A percentile compares a stretch with the other conserved stretches of the same genome.
phyloP scores from a whole-genome alignment of 305 asterid genomes.

The Fraxinus floribunda region DNA sequence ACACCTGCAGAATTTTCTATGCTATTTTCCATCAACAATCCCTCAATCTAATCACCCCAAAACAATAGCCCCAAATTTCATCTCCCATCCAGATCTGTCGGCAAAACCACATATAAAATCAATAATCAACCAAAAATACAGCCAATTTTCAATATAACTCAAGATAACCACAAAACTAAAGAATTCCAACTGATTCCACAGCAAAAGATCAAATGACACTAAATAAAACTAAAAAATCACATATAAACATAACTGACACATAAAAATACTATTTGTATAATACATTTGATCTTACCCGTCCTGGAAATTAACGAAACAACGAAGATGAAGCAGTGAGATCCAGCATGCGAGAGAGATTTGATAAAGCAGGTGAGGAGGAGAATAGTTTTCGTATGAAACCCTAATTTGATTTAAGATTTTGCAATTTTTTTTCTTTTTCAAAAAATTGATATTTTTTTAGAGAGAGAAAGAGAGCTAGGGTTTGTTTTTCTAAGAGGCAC shows the following conservation, averaged over 20 bases:
- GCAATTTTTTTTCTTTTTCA: constrained; percentile 29
- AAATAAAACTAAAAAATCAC: constrained; percentile 30
- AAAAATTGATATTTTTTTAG: constrained; percentile 10
- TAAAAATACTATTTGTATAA: constrained; percentile 13
- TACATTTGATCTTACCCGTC: constrained; percentile 41
- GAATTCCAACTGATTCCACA: constrained; percentile 30
- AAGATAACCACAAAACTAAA: constrained; percentile 19
- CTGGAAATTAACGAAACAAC: constrained; percentile 41
- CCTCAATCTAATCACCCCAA: constrained; percentile 52
- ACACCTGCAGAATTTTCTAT: constrained; percentile 55
- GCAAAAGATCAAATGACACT: constrained; percentile 29
- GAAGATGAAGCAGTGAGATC: constrained; percentile 48
- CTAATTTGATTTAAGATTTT: constrained; percentile 50
- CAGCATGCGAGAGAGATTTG: constrained; percentile 33
- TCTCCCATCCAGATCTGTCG: constrained; percentile 86
- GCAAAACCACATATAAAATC: constrained; percentile 36
- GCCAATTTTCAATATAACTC: constrained; percentile 25
- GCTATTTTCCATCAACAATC: constrained; percentile 82
- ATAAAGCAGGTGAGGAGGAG: constrained; percentile 16
- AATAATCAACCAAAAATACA: constrained; percentile 27
- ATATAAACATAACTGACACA: constrained; percentile 32
- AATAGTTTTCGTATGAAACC: constrained; percentile 64
- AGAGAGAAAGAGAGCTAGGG: constrained; percentile 46
- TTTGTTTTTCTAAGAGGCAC: constrained; percentile 35
- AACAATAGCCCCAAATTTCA: constrained; percentile 44